phyloP scores from a whole-genome alignment of 2,329 filamentous ascomycete species.

The Diaporthe aspalathi region DNA sequence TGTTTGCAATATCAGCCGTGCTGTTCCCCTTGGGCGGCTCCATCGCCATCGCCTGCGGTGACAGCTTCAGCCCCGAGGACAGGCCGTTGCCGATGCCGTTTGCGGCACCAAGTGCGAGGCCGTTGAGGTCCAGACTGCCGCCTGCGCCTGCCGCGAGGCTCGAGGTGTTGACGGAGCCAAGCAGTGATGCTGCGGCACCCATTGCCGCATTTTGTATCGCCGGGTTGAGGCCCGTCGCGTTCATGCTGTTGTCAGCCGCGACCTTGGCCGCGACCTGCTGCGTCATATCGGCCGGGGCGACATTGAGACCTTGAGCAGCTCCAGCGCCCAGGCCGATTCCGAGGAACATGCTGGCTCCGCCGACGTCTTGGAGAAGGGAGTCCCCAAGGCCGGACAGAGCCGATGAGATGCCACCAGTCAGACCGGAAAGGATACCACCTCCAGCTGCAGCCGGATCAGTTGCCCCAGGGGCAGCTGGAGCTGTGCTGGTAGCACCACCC shows the following conservation, averaged over 20 bases:
- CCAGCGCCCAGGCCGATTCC: constrained; percentile 43
- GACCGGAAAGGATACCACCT: constrained; percentile 19
- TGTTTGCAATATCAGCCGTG: constrained; percentile 41
- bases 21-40: constrained; percentile 29
- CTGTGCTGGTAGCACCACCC: background rate
- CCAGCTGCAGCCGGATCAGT: background rate
- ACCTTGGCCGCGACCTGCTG: constrained; percentile 41
- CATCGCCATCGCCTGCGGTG: constrained; percentile 6
- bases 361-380: constrained; percentile 36
- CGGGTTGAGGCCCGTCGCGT: constrained; percentile 46
- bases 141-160: constrained; percentile 33
- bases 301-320: constrained; percentile 42
- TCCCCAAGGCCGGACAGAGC: constrained; percentile 34
- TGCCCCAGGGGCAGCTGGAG: background rate
- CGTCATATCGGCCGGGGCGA: constrained; percentile 38
- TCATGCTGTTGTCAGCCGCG: constrained; percentile 45
- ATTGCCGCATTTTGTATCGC: constrained; percentile 47
- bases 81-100: constrained; percentile 40
- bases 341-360: constrained; percentile 42
- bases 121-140: constrained; percentile 23
- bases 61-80: constrained; percentile 38
- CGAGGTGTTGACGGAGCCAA: constrained; percentile 44
- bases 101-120: background rate
- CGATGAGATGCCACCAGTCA: constrained; percentile 18
- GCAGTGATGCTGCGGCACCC: constrained; percentile 45